Percentiles rank a stretch among this genome's conserved stretches.
These are phyloP conservation scores for Micromonas pusilla DNA, from an alignment of 139 green algal genomes.

Conservation along the genomic window DNA sequence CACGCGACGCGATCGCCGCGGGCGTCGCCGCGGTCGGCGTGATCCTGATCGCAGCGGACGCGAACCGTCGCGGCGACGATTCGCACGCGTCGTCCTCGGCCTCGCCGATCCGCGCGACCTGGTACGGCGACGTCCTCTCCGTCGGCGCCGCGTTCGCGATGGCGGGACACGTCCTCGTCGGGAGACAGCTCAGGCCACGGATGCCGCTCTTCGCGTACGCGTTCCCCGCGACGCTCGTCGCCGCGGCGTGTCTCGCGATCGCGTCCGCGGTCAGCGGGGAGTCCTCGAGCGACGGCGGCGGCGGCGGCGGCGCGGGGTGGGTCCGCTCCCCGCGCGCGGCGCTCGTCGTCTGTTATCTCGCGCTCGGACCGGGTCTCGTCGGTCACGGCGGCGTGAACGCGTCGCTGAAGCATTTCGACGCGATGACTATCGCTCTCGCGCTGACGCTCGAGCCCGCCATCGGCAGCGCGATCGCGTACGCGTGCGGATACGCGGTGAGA, in stretches of 20 bases:
- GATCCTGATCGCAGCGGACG: conserved; percentile 41
- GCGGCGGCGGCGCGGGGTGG: background rate
- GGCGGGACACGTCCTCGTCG: conserved; percentile 43
- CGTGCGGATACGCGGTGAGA: conserved; percentile 36
- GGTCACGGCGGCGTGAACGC: conserved; percentile 48
- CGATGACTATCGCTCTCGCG: conserved; percentile 56
- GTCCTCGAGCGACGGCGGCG: background rate
- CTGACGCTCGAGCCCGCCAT: conserved; percentile 72
- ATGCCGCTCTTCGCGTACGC: conserved; percentile 76
- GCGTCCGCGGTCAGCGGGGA: background rate
- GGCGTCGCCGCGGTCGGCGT: conserved; percentile 43
- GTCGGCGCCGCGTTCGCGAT: conserved; percentile 52
- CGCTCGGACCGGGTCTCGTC: conserved; percentile 55
- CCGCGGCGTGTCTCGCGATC: conserved; percentile 2
- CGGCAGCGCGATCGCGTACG: conserved; percentile 63
- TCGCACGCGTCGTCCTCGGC: too few species aligned
- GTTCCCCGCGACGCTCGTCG: conserved; percentile 47
- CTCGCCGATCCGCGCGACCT: conserved; percentile 32
- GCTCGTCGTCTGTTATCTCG: conserved; percentile 63
- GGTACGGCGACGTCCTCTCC: conserved; percentile 55
- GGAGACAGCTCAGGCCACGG: conserved; percentile 42
- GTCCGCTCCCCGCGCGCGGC: background rate
- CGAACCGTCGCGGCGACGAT: background rate
- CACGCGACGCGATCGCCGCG: conserved; percentile 50
- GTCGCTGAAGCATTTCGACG: conserved; percentile 46